phyloP scores from a whole-genome alignment of 257 asterid species.

The Plectranthus barbatus region DNA sequence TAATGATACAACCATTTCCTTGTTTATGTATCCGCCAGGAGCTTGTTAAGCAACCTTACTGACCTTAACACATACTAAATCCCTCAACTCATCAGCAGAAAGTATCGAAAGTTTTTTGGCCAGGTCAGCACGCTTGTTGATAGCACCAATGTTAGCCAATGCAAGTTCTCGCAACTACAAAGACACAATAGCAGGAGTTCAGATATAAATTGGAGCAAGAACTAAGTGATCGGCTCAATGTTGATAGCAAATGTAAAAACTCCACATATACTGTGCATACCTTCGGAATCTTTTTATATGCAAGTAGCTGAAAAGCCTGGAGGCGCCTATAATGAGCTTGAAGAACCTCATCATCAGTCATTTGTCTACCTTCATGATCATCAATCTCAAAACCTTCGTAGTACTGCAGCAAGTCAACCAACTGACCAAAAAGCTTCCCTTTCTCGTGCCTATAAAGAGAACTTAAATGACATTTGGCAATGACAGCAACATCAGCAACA shows the following conservation, averaged over 20 bases:
- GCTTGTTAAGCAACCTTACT: constrained; percentile 26
- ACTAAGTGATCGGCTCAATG: neutral
- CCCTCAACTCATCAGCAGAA: constrained; percentile 76
- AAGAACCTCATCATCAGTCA: constrained; percentile 97
- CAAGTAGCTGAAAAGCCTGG: constrained; percentile 90
- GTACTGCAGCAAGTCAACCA: constrained; percentile 94
- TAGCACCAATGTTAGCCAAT: constrained; percentile 85
- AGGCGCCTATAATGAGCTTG: constrained; percentile 84
- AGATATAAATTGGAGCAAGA: neutral
- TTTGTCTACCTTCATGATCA: constrained; percentile 90
- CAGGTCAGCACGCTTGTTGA: constrained; percentile 77
- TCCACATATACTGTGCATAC: constrained; percentile 25
- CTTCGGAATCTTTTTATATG: constrained; percentile 82
- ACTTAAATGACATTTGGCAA: constrained; percentile 94
- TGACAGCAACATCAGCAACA: constrained; percentile 93
- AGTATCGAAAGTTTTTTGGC: constrained; percentile 78
- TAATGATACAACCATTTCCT: neutral
- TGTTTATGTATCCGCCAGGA: neutral
- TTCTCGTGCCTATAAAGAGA: constrained; percentile 77
- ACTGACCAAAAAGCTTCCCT: constrained; percentile 90
- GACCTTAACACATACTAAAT: constrained; percentile 84
- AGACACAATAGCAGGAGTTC: constrained; percentile 1
- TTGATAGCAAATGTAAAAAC: neutral
- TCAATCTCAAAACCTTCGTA: constrained; percentile 93
- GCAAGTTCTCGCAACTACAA: constrained; percentile 89